Conservation (phyloP, 2,329 filamentous ascomycete genomes). For the Aspergillus neotritici region DNA sequence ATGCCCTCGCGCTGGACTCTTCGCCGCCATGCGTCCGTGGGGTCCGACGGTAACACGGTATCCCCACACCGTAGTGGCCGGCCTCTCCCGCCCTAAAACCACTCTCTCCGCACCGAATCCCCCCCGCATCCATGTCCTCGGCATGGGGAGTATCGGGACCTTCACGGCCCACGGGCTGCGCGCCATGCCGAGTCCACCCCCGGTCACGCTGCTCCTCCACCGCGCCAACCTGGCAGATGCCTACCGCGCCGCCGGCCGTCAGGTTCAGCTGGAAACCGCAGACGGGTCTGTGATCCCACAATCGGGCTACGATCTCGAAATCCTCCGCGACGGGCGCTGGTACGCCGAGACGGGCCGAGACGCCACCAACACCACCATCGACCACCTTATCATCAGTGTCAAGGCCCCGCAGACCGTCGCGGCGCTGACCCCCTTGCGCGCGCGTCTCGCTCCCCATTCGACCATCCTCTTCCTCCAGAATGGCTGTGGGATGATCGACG, state of each 20-base stretch:
- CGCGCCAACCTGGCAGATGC: not conserved
- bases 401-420: constrained; percentile 66
- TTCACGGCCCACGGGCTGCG: constrained; percentile 18
- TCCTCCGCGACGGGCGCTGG: too few species aligned
- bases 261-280: too few species aligned
- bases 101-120: not conserved
- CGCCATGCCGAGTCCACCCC: constrained; percentile 12
- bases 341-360: too few species aligned
- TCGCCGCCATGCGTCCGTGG: too few species aligned
- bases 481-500: constrained; percentile 77
- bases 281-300: too few species aligned
- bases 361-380: too few species aligned
- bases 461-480: constrained; percentile 74
- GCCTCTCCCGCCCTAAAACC: too few species aligned
- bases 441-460: constrained; percentile 61
- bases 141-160: constrained; percentile 18
- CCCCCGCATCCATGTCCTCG: constrained; percentile 12
- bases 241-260: too few species aligned
- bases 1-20: too few species aligned
- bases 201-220: constrained; percentile 17
- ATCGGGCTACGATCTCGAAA: too few species aligned
- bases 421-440: constrained; percentile 60
- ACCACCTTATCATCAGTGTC: constrained; percentile 58
- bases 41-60: too few species aligned
- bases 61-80: too few species aligned